These are phyloP conservation scores for Podaxis sp. DNA, from an alignment of 768 basidiomycete species.

Conservation along the genomic window DNA sequence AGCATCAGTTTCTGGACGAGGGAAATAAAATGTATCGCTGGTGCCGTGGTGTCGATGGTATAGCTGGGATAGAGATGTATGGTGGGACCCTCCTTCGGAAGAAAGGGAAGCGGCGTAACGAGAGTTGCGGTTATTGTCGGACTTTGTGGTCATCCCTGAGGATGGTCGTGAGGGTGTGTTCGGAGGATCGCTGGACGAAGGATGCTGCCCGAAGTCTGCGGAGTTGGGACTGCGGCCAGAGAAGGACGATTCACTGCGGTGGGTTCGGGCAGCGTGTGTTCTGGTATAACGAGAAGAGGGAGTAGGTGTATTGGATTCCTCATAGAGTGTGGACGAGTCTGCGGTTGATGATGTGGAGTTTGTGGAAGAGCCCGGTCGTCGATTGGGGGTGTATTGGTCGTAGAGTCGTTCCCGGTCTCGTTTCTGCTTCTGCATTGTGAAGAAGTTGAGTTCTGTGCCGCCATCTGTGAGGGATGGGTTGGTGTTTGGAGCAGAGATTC, in stretches of 20 bases:
- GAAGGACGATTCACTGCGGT: slow-evolving; percentile 56
- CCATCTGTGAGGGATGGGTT: slow-evolving; percentile 74
- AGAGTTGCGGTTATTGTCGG: slow-evolving; percentile 58
- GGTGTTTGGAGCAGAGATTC: slow-evolving; percentile 82
- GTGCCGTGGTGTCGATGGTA: slow-evolving; percentile 49
- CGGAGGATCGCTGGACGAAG: slow-evolving; percentile 25
- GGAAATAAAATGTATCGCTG: slow-evolving; percentile 64
- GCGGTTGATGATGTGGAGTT: slow-evolving; percentile 46
- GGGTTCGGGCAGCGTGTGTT: slow-evolving; percentile 40
- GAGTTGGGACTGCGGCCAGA: slow-evolving; percentile 48
- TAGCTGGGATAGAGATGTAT: slow-evolving; percentile 50
- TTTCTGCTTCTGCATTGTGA: slow-evolving; percentile 48
- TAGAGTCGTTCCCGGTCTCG: slow-evolving; percentile 57
- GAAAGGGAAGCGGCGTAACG: slow-evolving; percentile 61
- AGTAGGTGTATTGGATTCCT: slow-evolving; percentile 43
- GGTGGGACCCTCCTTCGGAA: slow-evolving; percentile 42
- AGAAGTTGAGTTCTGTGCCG: slow-evolving; percentile 73
- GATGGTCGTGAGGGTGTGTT: slow-evolving; percentile 47
- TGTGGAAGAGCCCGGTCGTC: slow-evolving; percentile 51
- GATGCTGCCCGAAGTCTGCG: slow-evolving; percentile 53
- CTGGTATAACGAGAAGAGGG: slow-evolving; percentile 23
- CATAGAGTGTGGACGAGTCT: slow-evolving; percentile 61
- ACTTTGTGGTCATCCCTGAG: slow-evolving; percentile 53
- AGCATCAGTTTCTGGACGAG: slow-evolving; percentile 71
- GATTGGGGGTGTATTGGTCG: slow-evolving; percentile 31